Evolutionary conservation across 495 filamentous ascomycete species (phyloP), one percentile per base, ranked within the genome.

Genomic region (Penicillium arizonense): DNA sequence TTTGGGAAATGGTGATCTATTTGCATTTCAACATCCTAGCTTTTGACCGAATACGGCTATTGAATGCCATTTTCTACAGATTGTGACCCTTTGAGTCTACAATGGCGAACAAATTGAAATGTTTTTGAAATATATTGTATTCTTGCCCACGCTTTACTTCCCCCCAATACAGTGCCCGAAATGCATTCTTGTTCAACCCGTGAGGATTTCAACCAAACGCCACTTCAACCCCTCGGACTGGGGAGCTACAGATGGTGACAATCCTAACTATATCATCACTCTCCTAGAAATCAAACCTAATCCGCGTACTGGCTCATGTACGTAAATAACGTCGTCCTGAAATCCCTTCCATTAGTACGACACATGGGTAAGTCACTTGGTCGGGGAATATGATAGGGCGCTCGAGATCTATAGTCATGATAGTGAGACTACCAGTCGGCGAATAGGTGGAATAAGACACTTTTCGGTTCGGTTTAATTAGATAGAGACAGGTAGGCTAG

Each of bases 341-440:
- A 78, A 53, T 77, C 73, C 76, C 76, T 40, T 77, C 75, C n/a
- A 70, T 57, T 21, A 58, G 47, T 5, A 65, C 18, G 5, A 62
- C 51, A 5, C 47, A 67, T 43, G 9, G 61, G 48, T 13, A 46
- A 35, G 50, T 26, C 21, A 42, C 34, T 36, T 44, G 33, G 67
- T 70, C 30, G 3, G 76, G 74, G 49, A 78, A 68, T 5, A 49
- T 14, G 11, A 78, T 44, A 10, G 55, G 16, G 16, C 75, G 74
- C 11, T 75, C 63, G 41, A 77, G 69, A 36, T 73, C 66, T 4
- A 36, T 4, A 0, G 70, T 72, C 5, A 65, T 63, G 16, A 50
- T 78, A 76, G 45, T 76, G 75, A 21, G 75, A 77, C 66, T 72
- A 78, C 44, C 68, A 64, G 52, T 72, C 71, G 47, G 71, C 61